These are phyloP conservation scores for Clavispora fructus DNA, from an alignment of 805 yeast genomes.

Conservation along the genomic window DNA sequence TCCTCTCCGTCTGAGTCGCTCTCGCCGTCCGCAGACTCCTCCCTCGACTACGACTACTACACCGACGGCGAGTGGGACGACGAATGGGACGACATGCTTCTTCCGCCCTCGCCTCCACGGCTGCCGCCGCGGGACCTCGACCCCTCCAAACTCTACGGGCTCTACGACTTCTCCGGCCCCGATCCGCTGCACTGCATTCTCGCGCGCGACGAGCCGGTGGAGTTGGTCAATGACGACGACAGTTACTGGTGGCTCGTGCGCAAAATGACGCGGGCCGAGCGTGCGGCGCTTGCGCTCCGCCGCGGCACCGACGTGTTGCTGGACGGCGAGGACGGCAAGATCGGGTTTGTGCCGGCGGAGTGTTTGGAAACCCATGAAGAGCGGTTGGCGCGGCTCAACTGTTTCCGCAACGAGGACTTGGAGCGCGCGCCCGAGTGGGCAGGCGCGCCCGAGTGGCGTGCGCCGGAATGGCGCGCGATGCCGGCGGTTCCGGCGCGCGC, in stretches of 20 bases:
- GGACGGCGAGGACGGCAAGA: slow-evolving; percentile 54
- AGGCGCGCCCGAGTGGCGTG: too few relatives aligned
- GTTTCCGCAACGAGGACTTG: slow-evolving; percentile 82
- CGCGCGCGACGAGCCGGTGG: slow-evolving; percentile 74
- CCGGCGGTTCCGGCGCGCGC: not conserved
- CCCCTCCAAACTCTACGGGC: slow-evolving; percentile 78
- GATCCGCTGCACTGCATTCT: slow-evolving; percentile 88
- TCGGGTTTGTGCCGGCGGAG: slow-evolving; percentile 97
- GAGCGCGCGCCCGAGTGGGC: slow-evolving; percentile 21
- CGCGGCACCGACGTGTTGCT: slow-evolving; percentile 11
- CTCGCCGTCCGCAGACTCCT: slow-evolving; percentile 1
- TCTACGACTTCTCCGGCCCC: slow-evolving; percentile 85
- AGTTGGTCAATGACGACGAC: slow-evolving; percentile 80
- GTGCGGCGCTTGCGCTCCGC: slow-evolving; percentile 11
- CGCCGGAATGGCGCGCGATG: not conserved
- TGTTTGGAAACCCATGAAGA: slow-evolving; percentile 88
- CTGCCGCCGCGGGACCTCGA: slow-evolving; percentile 79
- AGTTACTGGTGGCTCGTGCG: slow-evolving; percentile 94
- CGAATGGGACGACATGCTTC: slow-evolving; percentile 34
- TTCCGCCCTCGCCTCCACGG: slow-evolving; percentile 62
- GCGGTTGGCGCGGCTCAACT: slow-evolving; percentile 83
- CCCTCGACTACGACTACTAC: slow-evolving; percentile 7
- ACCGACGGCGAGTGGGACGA: slow-evolving; percentile 16
- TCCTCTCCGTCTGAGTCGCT: not conserved
- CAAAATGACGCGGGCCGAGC: slow-evolving; percentile 32